phyloP scores from a whole-genome alignment of 169 alveolate species.

The Plasmodium vinckei region DNA sequence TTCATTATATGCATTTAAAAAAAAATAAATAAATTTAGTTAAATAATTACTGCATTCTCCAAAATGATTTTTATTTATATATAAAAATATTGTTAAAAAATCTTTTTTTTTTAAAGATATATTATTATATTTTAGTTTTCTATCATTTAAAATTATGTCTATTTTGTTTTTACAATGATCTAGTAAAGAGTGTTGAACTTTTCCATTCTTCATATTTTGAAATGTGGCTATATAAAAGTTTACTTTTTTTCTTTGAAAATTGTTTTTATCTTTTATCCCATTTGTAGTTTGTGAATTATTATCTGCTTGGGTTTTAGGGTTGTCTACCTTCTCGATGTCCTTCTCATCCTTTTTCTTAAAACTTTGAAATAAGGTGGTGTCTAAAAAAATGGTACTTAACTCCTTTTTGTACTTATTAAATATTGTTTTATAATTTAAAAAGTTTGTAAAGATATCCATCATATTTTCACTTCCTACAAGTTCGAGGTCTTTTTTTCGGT shows the following conservation, averaged over 20 bases:
- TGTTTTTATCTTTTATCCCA: too few species aligned
- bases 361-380: not conserved
- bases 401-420: conserved; percentile 59
- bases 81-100: conserved; percentile 7
- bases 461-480: not conserved
- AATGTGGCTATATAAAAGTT: not conserved
- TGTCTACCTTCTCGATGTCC: too few species aligned
- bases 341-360: not conserved
- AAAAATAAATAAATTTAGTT: conserved; percentile 9
- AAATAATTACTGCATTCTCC: conserved; percentile 27
- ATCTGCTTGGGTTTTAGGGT: too few species aligned
- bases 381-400: not conserved
- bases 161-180: not conserved
- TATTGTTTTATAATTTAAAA: conserved; percentile 44
- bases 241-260: not conserved
- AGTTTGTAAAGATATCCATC: conserved; percentile 21
- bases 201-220: not conserved
- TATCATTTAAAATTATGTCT: conserved; percentile 13
- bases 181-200: not conserved
- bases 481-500: not conserved
- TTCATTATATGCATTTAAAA: conserved; percentile 36
- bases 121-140: conserved; percentile 14
- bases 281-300: too few species aligned
- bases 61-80: conserved; percentile 14
- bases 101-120: conserved; percentile 45